Conservation (phyloP, 192 early-diverging fungal species). For the Mortierella antarctica region DNA sequence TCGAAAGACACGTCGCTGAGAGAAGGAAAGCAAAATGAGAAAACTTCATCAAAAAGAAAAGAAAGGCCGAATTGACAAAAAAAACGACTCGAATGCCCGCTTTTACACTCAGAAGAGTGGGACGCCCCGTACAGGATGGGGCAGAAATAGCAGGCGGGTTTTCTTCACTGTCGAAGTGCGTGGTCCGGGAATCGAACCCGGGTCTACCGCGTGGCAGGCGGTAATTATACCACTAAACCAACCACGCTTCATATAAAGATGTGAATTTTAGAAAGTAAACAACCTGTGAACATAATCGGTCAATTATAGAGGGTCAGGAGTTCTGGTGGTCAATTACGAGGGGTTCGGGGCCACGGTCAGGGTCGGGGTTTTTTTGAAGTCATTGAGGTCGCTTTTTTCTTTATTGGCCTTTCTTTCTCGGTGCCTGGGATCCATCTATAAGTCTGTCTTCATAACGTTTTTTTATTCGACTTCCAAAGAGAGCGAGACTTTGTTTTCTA, state of each 20-base stretch:
- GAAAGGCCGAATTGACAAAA: background rate
- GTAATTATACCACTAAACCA: conserved; percentile 85
- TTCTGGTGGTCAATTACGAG: too few relatives aligned
- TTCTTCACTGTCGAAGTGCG: conserved; percentile 46
- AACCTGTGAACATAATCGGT: too few relatives aligned
- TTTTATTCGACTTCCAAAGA: too few relatives aligned
- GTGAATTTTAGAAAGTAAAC: background rate
- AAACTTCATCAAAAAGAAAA: background rate
- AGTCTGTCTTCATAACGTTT: too few relatives aligned
- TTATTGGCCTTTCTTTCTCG: background rate
- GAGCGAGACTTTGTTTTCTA: too few relatives aligned
- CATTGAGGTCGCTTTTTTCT: too few relatives aligned
- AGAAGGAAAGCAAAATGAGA: background rate
- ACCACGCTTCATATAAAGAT: conserved; percentile 11
- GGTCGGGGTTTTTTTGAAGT: too few relatives aligned
- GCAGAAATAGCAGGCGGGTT: conserved; percentile 1
- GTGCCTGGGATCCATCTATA: too few relatives aligned
- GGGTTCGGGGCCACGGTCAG: too few relatives aligned
- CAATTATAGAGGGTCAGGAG: too few relatives aligned
- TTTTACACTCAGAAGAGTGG: conserved; percentile 7
- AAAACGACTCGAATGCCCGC: conserved; percentile 5
- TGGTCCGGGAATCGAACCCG: conserved; percentile 84
- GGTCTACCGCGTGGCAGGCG: conserved; percentile 85
- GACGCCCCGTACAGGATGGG: background rate
- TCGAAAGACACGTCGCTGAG: background rate